phyloP scores from a whole-genome alignment of 768 basidiomycete species.

The Mrakia gelida region DNA sequence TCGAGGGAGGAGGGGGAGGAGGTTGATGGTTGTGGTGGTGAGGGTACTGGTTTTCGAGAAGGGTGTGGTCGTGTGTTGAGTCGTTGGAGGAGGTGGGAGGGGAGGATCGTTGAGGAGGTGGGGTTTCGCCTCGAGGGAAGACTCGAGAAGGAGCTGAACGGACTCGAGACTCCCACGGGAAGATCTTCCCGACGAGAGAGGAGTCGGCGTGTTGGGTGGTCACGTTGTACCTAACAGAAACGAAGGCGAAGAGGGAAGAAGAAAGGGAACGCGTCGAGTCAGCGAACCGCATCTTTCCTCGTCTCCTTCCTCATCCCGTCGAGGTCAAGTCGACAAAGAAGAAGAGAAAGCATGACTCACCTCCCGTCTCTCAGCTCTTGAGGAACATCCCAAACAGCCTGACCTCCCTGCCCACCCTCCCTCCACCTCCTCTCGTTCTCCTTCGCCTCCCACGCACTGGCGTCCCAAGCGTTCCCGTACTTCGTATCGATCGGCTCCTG shows the following conservation, averaged over 20 bases:
- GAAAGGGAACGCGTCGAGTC: constrained; percentile 56
- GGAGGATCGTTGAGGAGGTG: constrained; percentile 43
- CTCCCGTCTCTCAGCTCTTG: constrained; percentile 37
- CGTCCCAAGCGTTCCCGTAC: constrained; percentile 28
- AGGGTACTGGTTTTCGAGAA: not conserved
- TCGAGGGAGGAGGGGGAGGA: constrained; percentile 35
- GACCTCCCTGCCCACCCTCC: constrained; percentile 9
- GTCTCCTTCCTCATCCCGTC: constrained; percentile 18
- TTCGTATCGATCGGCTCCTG: constrained; percentile 6
- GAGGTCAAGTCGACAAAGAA: not conserved
- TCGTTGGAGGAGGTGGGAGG: constrained; percentile 23
- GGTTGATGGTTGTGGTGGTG: constrained; percentile 20
- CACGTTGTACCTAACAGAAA: constrained; percentile 55
- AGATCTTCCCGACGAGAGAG: constrained; percentile 67
- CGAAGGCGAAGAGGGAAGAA: constrained; percentile 49
- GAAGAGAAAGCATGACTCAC: constrained; percentile 34
- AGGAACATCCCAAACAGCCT: constrained; percentile 30
- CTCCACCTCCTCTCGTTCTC: constrained; percentile 17
- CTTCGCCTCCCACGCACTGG: not conserved
- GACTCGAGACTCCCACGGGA: constrained; percentile 79
- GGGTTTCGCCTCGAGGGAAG: constrained; percentile 47
- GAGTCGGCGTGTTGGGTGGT: constrained; percentile 53
- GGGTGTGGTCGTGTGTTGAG: not conserved
- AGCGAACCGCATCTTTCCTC: constrained; percentile 45
- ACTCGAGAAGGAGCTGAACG: constrained; percentile 38